Conservation (phyloP, 2,329 filamentous ascomycete species). For the Ascochyta pisi region DNA sequence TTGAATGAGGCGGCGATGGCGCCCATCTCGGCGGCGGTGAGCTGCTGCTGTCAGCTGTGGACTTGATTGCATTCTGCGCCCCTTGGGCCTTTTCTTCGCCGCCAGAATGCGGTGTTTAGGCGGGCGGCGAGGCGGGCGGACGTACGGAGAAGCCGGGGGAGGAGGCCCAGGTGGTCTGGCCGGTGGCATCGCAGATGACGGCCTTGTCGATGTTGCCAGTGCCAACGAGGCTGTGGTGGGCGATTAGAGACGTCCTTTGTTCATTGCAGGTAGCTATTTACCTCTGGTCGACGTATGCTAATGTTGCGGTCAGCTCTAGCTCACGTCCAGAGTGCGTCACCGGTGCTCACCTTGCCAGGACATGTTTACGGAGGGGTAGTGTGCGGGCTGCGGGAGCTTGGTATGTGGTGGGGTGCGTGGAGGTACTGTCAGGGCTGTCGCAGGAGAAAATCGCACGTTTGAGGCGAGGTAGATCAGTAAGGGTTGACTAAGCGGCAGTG, state of each 20-base stretch:
- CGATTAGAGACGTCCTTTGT: constrained; percentile 22
- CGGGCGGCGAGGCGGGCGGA: constrained; percentile 21
- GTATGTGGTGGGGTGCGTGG: constrained; percentile 19
- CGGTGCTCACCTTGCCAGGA: constrained; percentile 52
- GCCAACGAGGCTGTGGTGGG: constrained; percentile 48
- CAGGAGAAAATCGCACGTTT: constrained; percentile 25
- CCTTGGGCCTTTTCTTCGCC: neutral
- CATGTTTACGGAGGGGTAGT: constrained; percentile 45
- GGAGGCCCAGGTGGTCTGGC: constrained; percentile 73
- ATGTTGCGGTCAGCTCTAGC: constrained; percentile 28
- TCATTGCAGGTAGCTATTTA: constrained; percentile 21
- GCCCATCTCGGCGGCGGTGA: constrained; percentile 62
- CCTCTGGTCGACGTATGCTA: constrained; percentile 53
- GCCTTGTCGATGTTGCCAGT: constrained; percentile 56
- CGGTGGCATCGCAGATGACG: constrained; percentile 57
- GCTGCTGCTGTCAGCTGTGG: constrained; percentile 45
- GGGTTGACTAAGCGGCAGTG: constrained; percentile 33
- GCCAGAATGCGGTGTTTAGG: neutral
- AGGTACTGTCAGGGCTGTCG: constrained; percentile 18
- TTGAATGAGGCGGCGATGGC: constrained; percentile 60
- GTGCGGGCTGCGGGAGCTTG: constrained; percentile 33
- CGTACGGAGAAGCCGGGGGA: constrained; percentile 85
- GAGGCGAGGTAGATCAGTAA: constrained; percentile 22
- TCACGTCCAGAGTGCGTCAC: constrained; percentile 11
- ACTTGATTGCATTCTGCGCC: neutral